phyloP scores from a whole-genome alignment of 139 green algal genomes.

The Gonium pectorale region DNA sequence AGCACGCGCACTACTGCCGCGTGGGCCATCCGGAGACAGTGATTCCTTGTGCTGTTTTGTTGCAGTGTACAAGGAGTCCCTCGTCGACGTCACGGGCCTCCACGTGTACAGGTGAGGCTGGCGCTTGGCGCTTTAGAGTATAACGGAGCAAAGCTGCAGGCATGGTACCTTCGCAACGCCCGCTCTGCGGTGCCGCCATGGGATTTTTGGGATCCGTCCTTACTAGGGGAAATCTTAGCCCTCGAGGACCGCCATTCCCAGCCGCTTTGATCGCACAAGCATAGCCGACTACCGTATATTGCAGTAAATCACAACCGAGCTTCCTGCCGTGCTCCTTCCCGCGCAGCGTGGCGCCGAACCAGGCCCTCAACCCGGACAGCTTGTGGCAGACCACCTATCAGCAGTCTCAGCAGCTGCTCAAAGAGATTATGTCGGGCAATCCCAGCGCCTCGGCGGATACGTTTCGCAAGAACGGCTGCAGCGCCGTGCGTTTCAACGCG shows the following conservation, averaged over 20 bases:
- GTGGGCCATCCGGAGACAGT: too few species aligned
- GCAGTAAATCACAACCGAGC: too few species aligned
- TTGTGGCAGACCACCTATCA: slow-evolving; percentile 14
- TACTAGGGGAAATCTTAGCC: too few species aligned
- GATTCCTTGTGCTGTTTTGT: background rate
- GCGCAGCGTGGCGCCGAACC: slow-evolving; percentile 43
- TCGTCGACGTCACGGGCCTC: slow-evolving; percentile 24
- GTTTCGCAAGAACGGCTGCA: slow-evolving; percentile 38
- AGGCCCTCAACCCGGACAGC: slow-evolving; percentile 21
- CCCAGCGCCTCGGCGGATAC: slow-evolving; percentile 18
- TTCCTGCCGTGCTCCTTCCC: background rate
- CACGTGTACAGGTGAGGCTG: slow-evolving; percentile 45
- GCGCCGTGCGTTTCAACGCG: slow-evolving; percentile 9
- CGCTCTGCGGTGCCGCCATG: too few species aligned
- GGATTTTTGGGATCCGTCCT: too few species aligned
- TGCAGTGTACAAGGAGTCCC: background rate
- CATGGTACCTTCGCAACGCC: too few species aligned
- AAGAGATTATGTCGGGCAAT: slow-evolving; percentile 4
- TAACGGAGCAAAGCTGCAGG: too few species aligned
- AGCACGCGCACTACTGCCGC: too few species aligned
- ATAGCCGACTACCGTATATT: too few species aligned
- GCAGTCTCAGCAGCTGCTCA: slow-evolving; percentile 35
- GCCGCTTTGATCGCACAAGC: too few species aligned
- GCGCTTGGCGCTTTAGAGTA: too few species aligned
- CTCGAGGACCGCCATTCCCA: too few species aligned